Conservation (phyloP, 2,329 filamentous ascomycete genomes). For the Ceratocystis colombiana region DNA sequence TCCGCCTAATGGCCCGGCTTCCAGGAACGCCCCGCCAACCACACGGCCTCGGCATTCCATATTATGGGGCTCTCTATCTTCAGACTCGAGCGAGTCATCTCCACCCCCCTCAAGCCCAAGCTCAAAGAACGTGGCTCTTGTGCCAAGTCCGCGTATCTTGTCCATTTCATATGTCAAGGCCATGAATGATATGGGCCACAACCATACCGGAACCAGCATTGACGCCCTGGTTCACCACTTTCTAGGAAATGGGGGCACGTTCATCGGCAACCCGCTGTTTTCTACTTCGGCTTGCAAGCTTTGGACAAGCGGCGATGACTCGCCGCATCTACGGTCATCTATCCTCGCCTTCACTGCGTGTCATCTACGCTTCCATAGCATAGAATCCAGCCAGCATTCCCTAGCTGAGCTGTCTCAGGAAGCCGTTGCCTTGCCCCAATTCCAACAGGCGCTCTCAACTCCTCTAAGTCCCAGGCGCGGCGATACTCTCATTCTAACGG, state of each 20-base stretch:
- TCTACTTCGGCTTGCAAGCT: slow-evolving; percentile 25
- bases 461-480: slow-evolving; percentile 27
- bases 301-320: slow-evolving; percentile 20
- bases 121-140: background rate
- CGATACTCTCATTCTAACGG: slow-evolving; percentile 29
- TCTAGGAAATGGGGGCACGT: slow-evolving; percentile 25
- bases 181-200: slow-evolving; percentile 19
- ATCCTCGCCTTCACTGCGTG: slow-evolving; percentile 29
- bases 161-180: slow-evolving; percentile 22
- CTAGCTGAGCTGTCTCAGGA: slow-evolving; percentile 29
- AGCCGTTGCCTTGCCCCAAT: slow-evolving; percentile 27
- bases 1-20: background rate
- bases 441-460: slow-evolving; percentile 27
- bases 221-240: slow-evolving; percentile 24
- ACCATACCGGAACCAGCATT: slow-evolving; percentile 19
- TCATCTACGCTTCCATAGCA: slow-evolving; percentile 27
- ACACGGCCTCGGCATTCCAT: background rate
- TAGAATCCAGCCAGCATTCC: slow-evolving; percentile 15
- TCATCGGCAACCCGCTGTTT: slow-evolving; percentile 25
- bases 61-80: background rate
- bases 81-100: slow-evolving; percentile 8
- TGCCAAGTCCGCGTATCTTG: slow-evolving; percentile 12
- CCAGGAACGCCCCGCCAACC: background rate
- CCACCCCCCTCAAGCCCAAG: background rate
- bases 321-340: slow-evolving; percentile 27